Evolutionary conservation across 805 yeast genomes (phyloP), one percentile per base, ranked within the genome.

Genomic region (Candida patagonica): DNA sequence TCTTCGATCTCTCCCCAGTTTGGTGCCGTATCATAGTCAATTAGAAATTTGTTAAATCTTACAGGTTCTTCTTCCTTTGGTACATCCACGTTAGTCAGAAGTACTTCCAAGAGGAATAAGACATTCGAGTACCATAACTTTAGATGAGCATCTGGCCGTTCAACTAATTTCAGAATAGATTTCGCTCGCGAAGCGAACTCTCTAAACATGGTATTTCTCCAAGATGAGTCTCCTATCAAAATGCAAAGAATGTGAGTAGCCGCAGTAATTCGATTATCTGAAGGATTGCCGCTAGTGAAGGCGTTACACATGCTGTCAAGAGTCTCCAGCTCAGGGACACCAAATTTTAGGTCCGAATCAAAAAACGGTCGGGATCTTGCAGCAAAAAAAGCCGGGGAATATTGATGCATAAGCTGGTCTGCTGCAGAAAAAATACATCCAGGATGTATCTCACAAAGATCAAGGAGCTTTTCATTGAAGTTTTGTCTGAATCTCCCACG

Each of bases 101-200:
- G 57, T 26, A 70, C 72, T 41, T 77, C 83, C 3, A 78, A 67
- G 20, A 67, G 57, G 26, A 85, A 54, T 15, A 29, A 20, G 20
- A 76, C 74, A 42, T 71, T 66, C 0, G 80, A 71, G 50, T 76
- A 74, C 80, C 84, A 84, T 16, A 15, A 23, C 5, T 20, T 4
- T 13, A 15, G n/a, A 17, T 13, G 5, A n/a, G 10, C 13, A 5
- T 30, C 20, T 15, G 26, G 40, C 12, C 67, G 64, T 13, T 55
- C 27, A 10, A 31, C 6, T n/a, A 21, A 22, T 2, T 45, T 30
- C 15, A 55, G 43, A 13, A 44, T 17, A 10, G 38, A 44, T 47
- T 51, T 15, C 5, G 20, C 43, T 2, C 32, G 22, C 12, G 31
- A 44, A 4, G 33, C 45, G 16, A 54, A 38, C 12, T 40, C 49